Percentiles rank a stretch among this genome's conserved stretches.
phyloP scores from a whole-genome alignment of 179 eudicot species.

The Camellia oleifera region DNA sequence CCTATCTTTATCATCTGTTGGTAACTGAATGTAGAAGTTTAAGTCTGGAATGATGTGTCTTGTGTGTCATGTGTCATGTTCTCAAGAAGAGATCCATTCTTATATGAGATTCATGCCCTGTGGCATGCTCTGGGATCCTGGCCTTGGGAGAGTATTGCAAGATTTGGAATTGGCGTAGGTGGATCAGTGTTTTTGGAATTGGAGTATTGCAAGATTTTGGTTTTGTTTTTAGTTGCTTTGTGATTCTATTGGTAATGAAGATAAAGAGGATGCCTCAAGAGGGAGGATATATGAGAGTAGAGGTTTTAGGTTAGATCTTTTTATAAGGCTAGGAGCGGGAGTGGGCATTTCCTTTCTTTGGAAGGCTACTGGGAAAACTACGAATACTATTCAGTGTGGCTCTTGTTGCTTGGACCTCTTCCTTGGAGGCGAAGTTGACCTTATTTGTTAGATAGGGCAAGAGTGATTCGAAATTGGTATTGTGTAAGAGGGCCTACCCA shows the following conservation, averaged over 20 bases:
- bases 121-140: background rate
- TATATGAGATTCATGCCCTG: background rate
- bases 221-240: background rate
- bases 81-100: background rate
- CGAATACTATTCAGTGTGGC: background rate
- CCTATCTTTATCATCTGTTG: no score
- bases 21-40: no score
- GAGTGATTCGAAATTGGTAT: background rate
- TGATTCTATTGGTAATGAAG: background rate
- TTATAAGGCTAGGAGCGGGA: background rate
- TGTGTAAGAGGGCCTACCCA: background rate
- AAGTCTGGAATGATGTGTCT: background rate
- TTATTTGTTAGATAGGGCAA: background rate
- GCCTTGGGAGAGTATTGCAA: background rate
- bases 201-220: background rate
- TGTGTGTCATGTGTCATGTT: background rate
- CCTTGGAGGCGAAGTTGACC: background rate
- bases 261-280: background rate
- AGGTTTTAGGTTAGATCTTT: background rate
- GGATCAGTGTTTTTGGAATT: background rate
- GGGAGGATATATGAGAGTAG: background rate
- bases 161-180: background rate
- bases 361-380: background rate
- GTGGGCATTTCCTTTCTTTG: background rate
- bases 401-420: background rate